phyloP scores from a whole-genome alignment of 805 yeast genomes.

The Pichia phayaonensis region DNA sequence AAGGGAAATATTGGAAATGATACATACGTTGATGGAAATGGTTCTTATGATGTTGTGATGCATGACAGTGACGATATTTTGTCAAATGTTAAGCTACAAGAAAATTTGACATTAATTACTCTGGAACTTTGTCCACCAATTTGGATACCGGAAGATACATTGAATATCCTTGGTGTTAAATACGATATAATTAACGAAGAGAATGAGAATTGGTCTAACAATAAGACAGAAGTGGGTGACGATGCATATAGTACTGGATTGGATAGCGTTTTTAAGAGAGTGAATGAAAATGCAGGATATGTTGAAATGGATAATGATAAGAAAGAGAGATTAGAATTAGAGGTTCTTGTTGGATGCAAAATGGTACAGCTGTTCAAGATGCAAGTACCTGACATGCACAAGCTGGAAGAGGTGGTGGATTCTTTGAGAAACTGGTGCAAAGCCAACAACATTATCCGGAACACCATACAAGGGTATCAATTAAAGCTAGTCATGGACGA shows the following conservation, averaged over 20 bases:
- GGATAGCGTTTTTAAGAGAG: constrained; percentile 15
- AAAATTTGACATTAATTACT: constrained; percentile 11
- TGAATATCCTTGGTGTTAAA: constrained; percentile 16
- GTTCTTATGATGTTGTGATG: not conserved
- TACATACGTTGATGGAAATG: constrained; percentile 3
- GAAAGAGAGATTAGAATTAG: not conserved
- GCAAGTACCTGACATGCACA: constrained; percentile 18
- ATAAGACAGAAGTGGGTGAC: not conserved
- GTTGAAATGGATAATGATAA: not conserved
- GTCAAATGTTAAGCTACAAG: not conserved
- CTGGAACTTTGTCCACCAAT: constrained; percentile 27
- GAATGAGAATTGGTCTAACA: constrained; percentile 19
- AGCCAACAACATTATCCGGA: constrained; percentile 19
- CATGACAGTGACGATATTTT: not conserved
- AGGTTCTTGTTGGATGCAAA: constrained; percentile 23
- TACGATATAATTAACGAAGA: constrained; percentile 21
- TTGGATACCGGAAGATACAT: constrained; percentile 28
- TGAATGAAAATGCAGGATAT: constrained; percentile 12
- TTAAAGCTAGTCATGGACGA: not conserved
- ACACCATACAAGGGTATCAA: constrained; percentile 1
- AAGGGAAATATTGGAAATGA: not conserved
- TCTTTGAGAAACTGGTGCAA: constrained; percentile 24
- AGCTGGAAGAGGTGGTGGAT: constrained; percentile 14
- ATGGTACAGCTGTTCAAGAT: constrained; percentile 24
- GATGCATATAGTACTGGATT: constrained; percentile 2